Evolutionary conservation across 352 stramenopile species (phyloP), one percentile per base, ranked within the genome.

Genomic region (Pythium folliculosum): DNA sequence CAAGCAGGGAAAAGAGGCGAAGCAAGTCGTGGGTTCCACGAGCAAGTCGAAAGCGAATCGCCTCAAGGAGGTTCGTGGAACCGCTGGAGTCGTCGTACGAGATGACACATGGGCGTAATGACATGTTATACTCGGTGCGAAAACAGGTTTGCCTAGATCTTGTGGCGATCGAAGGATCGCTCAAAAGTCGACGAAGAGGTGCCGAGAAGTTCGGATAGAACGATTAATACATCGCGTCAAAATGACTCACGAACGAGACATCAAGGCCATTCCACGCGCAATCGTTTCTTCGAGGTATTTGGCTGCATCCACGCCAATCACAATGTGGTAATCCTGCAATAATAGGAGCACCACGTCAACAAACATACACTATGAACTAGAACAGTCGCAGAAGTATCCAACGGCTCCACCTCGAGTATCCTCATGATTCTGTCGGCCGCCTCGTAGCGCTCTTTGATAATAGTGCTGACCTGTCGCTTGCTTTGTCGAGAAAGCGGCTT

Each of bases 401-500:
- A 37, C 8, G 25, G 4, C n/a, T 51, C 21, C 1, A 91, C 82
- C 77, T 92, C 80, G 21, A 92, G 76, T 40, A 92, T 90, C 6
- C 81, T 77, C 83, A 92, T 92, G 65, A 90, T 81, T n/a, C 81
- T 76, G 59, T 92, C 81, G 22, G 81, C 78, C 38, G 83, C 71
- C 58, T 90, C 83, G 51, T 84, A 89, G 4, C 83, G 78, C n/a
- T 84, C 75, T 50, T 84, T 84, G 19, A 79, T 61, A 14, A 92
- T 78, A 8, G 63, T 37, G 17, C 74, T 73, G 17, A 91, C 49
- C 1, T 69, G 54, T 30, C 71, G 71, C 37, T 67, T 71, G 30
- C 70, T 78, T 58, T 89, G 76, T 0, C 74, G 60, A 43, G 78
- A 87, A 0, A 56, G 30, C 21, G 70, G 60, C 56, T 65, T 63